Evolutionary conservation across 306 rosid genomes (phyloP), one percentile per base, ranked within the genome.

Genomic region (Inga oerstediana): DNA sequence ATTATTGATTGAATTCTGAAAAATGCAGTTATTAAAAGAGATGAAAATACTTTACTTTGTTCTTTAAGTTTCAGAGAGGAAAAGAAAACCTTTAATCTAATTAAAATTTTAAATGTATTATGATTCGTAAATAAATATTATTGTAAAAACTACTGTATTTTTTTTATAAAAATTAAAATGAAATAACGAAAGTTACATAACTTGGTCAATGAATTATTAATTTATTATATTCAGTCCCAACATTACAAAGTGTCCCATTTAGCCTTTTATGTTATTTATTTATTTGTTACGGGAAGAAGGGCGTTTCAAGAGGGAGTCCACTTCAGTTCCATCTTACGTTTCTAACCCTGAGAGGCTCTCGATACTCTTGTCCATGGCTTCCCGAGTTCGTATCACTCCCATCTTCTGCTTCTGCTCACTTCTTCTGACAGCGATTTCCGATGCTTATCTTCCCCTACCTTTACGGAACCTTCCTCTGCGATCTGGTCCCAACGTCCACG

Each of bases 401-500:
- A 35, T 72, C 39, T 30, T 73, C 61, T 73, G 61, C 61, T 73
- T 73, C 43, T 73, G 41, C 77, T 72, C 59, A 13, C 19, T 73
- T 7, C 77, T 73, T 17, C 43, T 27, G 3, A 7, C 16, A 19
- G 41, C 61, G 61, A 22, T 73, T 8, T 46, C 77, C 61, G 61
- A 24, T 2, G 58, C 77, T 20, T 3, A 73, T 15, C 35, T 45
- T 0, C 39, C 58, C 9, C 51, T 70, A 3, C 32, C 75, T 70
- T 10, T 37, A 44, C 45, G 46, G 20, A 17, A 35, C 79, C 85
- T 24, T 72, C 61, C 48, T 20, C 34, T 65, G 73, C 79, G 20
- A 35, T 46, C 82, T 64, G 58, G 10, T 69, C 10, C 87, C 3
- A 95, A 83, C 41, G 84, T 93, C 85, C 91, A 92, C 79, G 97